Base-by-base conservation (phyloP, 1,139 yeast genomes). In the Geotrichum cucujoidarum region DNA sequence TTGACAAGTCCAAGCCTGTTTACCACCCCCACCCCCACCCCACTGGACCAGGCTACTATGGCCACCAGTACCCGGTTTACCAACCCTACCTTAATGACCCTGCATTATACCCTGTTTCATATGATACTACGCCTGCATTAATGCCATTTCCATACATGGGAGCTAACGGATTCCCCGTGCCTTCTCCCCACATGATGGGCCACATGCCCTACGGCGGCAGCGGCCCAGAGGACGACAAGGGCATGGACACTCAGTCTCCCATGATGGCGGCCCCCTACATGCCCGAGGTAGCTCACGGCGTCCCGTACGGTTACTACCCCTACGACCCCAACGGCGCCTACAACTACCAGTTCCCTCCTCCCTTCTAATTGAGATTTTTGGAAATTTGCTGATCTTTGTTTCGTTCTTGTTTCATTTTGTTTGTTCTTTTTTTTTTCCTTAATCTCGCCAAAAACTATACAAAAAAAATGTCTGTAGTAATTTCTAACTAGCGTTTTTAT, bases 101-200 rank as follows among this genome's bases (percentile, higher is more conserved):
- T 36, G 47, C 47, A 37, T 38, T 44, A 31, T 44, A 34, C 31
- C 40, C 40, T 38, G 47, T 37, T 37, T 44, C 35, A 16, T 36
- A 30, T 30, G 45, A 36, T 35, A 35, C 32, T 35, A 29, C 40
- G 35, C 45, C 45, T 29, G 43, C 43, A 39, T 39, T 30, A 39
- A 39, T 39, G 43, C 34, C 33, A 8, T 39, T 29, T 20, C 43
- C 43, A 29, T 39, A 39, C 16, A 27, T 39, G 43, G 34, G 29
- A n/a, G 17, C 14, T n/a, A 18, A 21, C 25, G 8, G 21, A 13
- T 20, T 20, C 27, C 36, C 27, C 30, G 13, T 29, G 40, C 32
- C 31, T 14, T 30, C 45, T 22, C 30, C 31, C 24, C 29, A 24
- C 27, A 24, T 24, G 27, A 10, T 24, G 8, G 27, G 27, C 27